These are phyloP conservation scores for Pyrus pyrifolia DNA, from an alignment of 306 rosid species.

Conservation along the genomic window DNA sequence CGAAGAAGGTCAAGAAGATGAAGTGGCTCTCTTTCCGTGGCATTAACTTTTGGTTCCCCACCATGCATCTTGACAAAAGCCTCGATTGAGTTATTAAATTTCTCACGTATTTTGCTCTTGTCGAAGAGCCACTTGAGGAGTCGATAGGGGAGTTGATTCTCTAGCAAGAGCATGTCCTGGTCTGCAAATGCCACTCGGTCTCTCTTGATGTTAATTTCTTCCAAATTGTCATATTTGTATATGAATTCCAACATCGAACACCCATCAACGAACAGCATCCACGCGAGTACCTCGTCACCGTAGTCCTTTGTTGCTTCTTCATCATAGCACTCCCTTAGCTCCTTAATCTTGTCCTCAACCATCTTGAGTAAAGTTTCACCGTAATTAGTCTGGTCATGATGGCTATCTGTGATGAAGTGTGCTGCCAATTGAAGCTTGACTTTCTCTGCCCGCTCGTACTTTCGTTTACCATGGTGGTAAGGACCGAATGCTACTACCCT, in stretches of 20 bases:
- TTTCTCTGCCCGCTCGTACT: too few relatives aligned
- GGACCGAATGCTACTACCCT: conserved; percentile 15
- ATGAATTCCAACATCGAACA: conserved; percentile 1
- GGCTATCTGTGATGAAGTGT: background rate
- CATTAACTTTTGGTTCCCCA: background rate
- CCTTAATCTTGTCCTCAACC: background rate
- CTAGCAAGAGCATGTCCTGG: conserved; percentile 10
- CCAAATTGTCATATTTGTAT: fast-evolving
- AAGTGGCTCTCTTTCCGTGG: background rate
- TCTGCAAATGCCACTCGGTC: background rate
- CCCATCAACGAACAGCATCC: background rate
- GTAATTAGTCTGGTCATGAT: fast-evolving
- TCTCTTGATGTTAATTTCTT: background rate
- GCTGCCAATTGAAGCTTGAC: background rate
- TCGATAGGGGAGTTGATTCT: conserved; percentile 8
- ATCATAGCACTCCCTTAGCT: background rate
- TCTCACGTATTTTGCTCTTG: background rate
- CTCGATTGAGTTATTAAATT: background rate
- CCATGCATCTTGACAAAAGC: background rate
- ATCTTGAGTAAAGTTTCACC: background rate
- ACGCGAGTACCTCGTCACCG: background rate
- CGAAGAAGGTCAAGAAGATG: conserved; percentile 3
- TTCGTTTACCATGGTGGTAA: background rate
- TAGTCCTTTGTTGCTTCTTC: background rate
- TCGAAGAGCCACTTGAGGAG: background rate